Base-by-base conservation (phyloP, 2,329 filamentous ascomycete genomes). In the Monosporascus sp. region DNA sequence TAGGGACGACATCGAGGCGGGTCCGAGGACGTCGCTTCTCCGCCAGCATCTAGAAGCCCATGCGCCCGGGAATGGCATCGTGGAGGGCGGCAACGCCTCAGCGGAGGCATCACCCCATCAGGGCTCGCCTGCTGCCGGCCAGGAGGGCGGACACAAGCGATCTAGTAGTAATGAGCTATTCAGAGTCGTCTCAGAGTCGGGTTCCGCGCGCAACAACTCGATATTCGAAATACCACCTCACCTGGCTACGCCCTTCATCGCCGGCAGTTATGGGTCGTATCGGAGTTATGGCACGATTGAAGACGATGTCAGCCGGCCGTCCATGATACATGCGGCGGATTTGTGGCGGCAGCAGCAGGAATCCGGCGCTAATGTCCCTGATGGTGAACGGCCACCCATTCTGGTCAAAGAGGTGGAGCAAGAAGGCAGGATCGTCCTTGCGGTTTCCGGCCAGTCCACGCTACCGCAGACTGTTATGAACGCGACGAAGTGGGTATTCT, bases 391-490 rank as follows among this genome's bases (percentile, higher is more conserved):
- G 35, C 85, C 89, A 60, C 89, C 90, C 2, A 79, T 97, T 52
- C 74, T 96, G n/a, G 86, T 97, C 50, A 93, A 91, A 73, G 88
- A 92, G 69, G 81, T 96, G 14, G 89, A 95, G 67, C 89, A 94
- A 62, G 90, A 94, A 60, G 90, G 94, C 43, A 90, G 87, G 65
- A 82, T 93, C 48, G 83, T 96, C 52, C 82, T 93, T 61, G 82
- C 93, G 2, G 86, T 96, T 2, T 88, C 96, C 57, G 93, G 93
- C 39, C 91, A 95, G 73, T 96, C 90, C n/a, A 99, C 93, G 1
- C 78, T 97, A 17, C 91, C 91, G 0, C 93, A 97, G 74, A 97
- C 93, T 7, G 82, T 97, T 57, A 96, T 97, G 77, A 99, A 99
- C 72, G 95, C 90, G 3, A 93, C 93, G 67, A 96, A 96, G 73